Conservation (phyloP, 306 rosid species). For the Castanopsis chinensis region DNA sequence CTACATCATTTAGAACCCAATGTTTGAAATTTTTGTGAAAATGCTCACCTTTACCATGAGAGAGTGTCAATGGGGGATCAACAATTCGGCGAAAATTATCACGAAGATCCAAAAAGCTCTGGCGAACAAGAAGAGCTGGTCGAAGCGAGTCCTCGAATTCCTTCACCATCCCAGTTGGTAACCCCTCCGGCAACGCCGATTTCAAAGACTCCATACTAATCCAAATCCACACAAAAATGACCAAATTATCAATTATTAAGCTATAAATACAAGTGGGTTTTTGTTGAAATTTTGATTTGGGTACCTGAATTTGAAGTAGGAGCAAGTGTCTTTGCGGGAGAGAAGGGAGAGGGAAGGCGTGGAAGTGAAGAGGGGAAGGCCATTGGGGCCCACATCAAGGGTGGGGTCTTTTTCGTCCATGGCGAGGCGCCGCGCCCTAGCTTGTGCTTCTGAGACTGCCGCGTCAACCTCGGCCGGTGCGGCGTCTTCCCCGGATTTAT, state of each 20-base stretch:
- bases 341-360: conserved; percentile 59
- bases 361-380: conserved; percentile 69
- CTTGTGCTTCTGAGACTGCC: conserved; percentile 40
- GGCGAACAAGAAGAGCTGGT: conserved; percentile 69
- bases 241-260: background rate
- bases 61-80: conserved; percentile 56
- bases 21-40: background rate
- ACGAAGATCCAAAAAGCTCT: conserved; percentile 81
- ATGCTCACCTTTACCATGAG: conserved; percentile 48
- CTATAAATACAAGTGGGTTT: background rate
- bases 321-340: conserved; percentile 44
- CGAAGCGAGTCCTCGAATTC: conserved; percentile 86
- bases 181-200: conserved; percentile 69
- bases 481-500: conserved; percentile 21
- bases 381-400: conserved; percentile 68
- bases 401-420: conserved; percentile 66
- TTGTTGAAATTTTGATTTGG: no score
- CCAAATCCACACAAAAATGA: background rate
- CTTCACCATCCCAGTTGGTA: conserved; percentile 74
- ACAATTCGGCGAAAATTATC: conserved; percentile 74
- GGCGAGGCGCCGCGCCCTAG: conserved; percentile 62
- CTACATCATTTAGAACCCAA: no score
- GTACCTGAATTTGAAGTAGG: conserved; percentile 75
- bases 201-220: conserved; percentile 57
- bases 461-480: conserved; percentile 37